phyloP scores from a whole-genome alignment of 2,329 filamentous ascomycete species.

The Colletotrichum musae region DNA sequence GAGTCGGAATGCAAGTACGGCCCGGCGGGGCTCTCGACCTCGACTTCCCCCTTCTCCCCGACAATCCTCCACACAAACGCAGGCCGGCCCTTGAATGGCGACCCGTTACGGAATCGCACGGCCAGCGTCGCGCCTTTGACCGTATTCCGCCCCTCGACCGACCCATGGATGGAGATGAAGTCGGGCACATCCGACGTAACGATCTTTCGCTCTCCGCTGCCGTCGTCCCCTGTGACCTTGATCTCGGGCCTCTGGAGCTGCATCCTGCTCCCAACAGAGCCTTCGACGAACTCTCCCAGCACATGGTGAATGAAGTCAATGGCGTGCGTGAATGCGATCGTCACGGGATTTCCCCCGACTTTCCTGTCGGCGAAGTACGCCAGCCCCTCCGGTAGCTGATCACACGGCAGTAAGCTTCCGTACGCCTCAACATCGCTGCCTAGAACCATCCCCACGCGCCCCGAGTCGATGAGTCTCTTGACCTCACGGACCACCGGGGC shows the following conservation, averaged over 20 bases:
- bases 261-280: background rate
- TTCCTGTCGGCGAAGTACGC: constrained; percentile 64
- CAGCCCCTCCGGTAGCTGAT: constrained; percentile 51
- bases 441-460: constrained; percentile 65
- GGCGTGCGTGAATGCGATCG: constrained; percentile 57
- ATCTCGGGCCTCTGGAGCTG: constrained; percentile 51
- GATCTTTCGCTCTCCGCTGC: background rate
- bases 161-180: constrained; percentile 52
- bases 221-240: background rate
- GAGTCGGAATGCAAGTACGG: constrained; percentile 46
- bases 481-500: constrained; percentile 61
- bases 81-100: constrained; percentile 62
- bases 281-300: constrained; percentile 15
- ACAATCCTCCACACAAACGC: constrained; percentile 64
- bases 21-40: constrained; percentile 23
- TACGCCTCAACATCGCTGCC: constrained; percentile 61
- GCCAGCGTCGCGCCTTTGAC: constrained; percentile 57
- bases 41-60: constrained; percentile 67
- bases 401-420: constrained; percentile 54
- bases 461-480: constrained; percentile 58
- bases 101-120: constrained; percentile 62
- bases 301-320: constrained; percentile 23
- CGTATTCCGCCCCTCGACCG: constrained; percentile 46
- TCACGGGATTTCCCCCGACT: constrained; percentile 61
- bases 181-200: constrained; percentile 46